These are phyloP conservation scores for Aristolochia fimbriata DNA, from an alignment of 164 flowering plant species.

Conservation along the genomic window DNA sequence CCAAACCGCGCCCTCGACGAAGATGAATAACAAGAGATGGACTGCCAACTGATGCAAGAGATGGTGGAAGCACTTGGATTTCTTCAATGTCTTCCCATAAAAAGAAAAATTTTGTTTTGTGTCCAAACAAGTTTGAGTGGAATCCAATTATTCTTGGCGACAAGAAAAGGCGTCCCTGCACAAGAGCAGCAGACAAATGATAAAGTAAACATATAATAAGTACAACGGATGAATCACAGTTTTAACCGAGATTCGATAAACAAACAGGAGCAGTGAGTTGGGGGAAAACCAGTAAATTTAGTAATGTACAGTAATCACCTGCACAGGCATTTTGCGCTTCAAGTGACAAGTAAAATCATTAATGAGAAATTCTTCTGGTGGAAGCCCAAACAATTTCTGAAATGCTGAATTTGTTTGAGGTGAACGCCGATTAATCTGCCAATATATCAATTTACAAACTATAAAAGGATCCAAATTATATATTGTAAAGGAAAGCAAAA, in stretches of 20 bases:
- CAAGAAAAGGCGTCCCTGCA: conserved; percentile 90
- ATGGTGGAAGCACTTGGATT: conserved; percentile 63
- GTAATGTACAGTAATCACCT: conserved; percentile 35
- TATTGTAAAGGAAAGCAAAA: not conserved
- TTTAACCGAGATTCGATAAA: too few relatives aligned
- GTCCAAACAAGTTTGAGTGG: conserved; percentile 82
- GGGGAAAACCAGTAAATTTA: too few relatives aligned
- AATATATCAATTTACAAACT: conserved; percentile 1
- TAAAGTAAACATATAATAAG: not conserved
- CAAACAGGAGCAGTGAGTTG: too few relatives aligned
- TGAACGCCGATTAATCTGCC: conserved; percentile 73
- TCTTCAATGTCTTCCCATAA: conserved; percentile 97
- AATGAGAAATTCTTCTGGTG: conserved; percentile 95
- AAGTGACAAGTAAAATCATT: conserved; percentile 94
- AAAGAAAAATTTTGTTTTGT: conserved; percentile 82
- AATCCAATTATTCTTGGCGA: conserved; percentile 92
- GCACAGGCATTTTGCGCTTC: conserved; percentile 86
- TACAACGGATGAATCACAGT: too few relatives aligned
- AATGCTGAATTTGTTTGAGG: conserved; percentile 92
- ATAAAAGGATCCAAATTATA: not conserved
- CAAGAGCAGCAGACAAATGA: not conserved
- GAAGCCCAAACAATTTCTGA: conserved; percentile 87
- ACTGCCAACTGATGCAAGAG: conserved; percentile 87
- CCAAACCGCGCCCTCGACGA: conserved; percentile 70
- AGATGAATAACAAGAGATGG: conserved; percentile 69